These are phyloP conservation scores for Colletotrichum musae DNA, from an alignment of 2,329 filamentous ascomycete species.

Conservation along the genomic window DNA sequence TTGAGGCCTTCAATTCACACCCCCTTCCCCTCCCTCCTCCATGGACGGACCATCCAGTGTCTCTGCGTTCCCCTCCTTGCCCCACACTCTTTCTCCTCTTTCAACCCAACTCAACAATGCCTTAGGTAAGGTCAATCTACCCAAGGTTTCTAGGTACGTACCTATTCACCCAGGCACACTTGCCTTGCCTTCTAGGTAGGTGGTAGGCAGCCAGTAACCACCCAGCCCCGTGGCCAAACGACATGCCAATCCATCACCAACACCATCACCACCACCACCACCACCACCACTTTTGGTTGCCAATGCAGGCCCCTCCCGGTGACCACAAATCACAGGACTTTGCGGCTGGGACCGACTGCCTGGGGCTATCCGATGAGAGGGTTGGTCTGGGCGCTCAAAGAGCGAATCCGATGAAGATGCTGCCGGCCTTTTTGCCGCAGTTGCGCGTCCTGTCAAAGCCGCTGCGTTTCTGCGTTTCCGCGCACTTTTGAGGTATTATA, in stretches of 20 bases:
- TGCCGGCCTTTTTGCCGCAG: conserved; percentile 17
- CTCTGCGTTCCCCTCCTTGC: conserved; percentile 11
- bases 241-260: conserved; percentile 24
- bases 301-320: conserved; percentile 37
- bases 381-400: conserved; percentile 24
- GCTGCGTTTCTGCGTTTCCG: no score
- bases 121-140: conserved; percentile 18
- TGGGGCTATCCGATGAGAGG: conserved; percentile 27
- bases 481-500: no score
- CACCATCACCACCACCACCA: conserved; percentile 7
- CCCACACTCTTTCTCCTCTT: background rate
- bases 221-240: conserved; percentile 14
- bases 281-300: conserved; percentile 24
- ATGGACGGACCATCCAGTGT: background rate
- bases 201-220: no score
- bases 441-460: conserved; percentile 12
- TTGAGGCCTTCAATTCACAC: background rate
- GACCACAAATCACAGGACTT: conserved; percentile 38
- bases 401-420: conserved; percentile 20
- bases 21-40: background rate
- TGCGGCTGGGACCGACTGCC: conserved; percentile 26
- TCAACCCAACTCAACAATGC: background rate
- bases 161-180: no score
- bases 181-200: no score
- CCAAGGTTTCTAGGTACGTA: background rate